Evolutionary conservation across 2,329 filamentous ascomycete species (phyloP).

Genomic region (Ploettnerulaceae sp.): DNA sequence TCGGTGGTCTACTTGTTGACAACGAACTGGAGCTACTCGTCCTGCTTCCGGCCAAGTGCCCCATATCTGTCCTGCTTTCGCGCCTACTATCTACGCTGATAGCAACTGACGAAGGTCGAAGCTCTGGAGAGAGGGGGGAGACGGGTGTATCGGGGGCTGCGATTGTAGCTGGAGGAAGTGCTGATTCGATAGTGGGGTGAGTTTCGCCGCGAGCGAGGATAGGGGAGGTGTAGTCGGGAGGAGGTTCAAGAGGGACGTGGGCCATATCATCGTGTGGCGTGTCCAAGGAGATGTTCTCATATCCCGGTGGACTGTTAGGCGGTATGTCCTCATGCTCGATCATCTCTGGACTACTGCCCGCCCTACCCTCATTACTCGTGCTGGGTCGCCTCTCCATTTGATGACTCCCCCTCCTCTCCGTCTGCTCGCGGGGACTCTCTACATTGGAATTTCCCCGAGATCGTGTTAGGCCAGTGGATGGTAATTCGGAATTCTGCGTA

Average conservation of each 20-base stretch:
- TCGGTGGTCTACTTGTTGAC: neutral
- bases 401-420: conserved; percentile 10
- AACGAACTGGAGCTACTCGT: conserved; percentile 12
- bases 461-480: conserved; percentile 38
- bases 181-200: conserved; percentile 1
- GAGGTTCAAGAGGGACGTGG: conserved; percentile 21
- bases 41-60: conserved; percentile 16
- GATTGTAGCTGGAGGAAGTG: conserved; percentile 8
- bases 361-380: conserved; percentile 17
- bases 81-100: conserved; percentile 14
- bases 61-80: conserved; percentile 21
- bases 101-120: neutral
- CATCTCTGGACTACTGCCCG: conserved; percentile 32
- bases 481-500: conserved; percentile 40
- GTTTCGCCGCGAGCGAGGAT: conserved; percentile 20
- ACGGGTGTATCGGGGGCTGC: conserved; percentile 1
- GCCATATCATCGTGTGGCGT: conserved; percentile 17
- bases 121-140: conserved; percentile 5
- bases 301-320: conserved; percentile 30
- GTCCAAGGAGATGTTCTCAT: conserved; percentile 32
- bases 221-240: conserved; percentile 31
- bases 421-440: conserved; percentile 36
- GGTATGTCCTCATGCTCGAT: conserved; percentile 31
- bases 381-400: conserved; percentile 9
- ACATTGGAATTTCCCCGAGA: conserved; percentile 41